Percentiles rank a stretch among this genome's conserved stretches.
These are phyloP conservation scores for Nigrograna mackinnonii DNA, from an alignment of 2,329 filamentous ascomycete species.

Conservation along the genomic window DNA sequence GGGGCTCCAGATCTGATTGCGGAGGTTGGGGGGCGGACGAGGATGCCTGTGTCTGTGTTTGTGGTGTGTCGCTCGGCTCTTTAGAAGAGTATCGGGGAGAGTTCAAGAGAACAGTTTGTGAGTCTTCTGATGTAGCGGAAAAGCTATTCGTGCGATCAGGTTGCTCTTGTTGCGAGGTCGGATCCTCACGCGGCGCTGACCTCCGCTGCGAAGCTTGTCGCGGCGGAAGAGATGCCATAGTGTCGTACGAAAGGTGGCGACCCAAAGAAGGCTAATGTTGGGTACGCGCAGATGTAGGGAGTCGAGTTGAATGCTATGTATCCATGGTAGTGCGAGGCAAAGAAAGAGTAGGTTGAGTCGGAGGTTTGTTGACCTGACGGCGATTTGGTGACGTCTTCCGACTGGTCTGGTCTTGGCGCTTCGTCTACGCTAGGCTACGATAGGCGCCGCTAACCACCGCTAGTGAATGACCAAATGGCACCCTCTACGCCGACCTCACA, in stretches of 20 bases:
- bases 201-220: conserved; percentile 39
- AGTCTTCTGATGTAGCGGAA: conserved; percentile 48
- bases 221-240: conserved; percentile 49
- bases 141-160: conserved; percentile 36
- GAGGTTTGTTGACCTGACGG: background rate
- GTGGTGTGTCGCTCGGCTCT: conserved; percentile 12
- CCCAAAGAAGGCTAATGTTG: background rate
- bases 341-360: background rate
- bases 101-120: conserved; percentile 50
- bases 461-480: too few species aligned
- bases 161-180: conserved; percentile 20
- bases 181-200: conserved; percentile 20
- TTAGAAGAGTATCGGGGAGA: conserved; percentile 22
- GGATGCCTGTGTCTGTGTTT: conserved; percentile 7
- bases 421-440: too few species aligned
- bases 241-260: conserved; percentile 1
- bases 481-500: too few species aligned
- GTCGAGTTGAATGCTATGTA: background rate
- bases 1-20: conserved; percentile 41
- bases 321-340: background rate
- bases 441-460: too few species aligned
- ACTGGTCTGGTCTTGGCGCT: too few species aligned
- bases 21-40: conserved; percentile 14
- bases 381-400: too few species aligned
- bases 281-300: background rate